phyloP scores from a whole-genome alignment of 2,329 filamentous ascomycete genomes.

The Xylaria sp. region DNA sequence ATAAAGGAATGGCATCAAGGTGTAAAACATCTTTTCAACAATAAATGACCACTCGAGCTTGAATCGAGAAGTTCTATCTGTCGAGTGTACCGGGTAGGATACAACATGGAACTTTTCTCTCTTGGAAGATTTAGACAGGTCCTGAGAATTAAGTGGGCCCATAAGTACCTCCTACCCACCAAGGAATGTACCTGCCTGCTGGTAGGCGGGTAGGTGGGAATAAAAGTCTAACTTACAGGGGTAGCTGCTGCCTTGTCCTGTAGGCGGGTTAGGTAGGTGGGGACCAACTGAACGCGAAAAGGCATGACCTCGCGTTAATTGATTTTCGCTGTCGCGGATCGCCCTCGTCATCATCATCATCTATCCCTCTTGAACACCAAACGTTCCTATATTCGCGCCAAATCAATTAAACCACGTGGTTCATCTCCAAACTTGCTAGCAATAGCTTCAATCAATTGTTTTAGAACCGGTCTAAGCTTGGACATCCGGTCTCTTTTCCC shows the following conservation, averaged over 20 bases:
- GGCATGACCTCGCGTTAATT: conserved; percentile 43
- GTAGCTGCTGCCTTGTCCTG: conserved; percentile 6
- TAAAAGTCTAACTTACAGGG: neutral
- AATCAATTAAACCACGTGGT: neutral
- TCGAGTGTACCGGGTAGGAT: neutral
- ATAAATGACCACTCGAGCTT: no score
- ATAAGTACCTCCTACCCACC: no score
- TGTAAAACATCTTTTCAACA: conserved; percentile 58
- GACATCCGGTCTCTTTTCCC: neutral
- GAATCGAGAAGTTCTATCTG: no score
- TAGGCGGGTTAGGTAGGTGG: neutral
- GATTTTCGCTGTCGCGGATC: conserved; percentile 31
- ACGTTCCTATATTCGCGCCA: neutral
- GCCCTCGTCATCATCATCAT: conserved; percentile 27
- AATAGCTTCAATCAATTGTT: neutral
- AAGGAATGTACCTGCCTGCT: no score
- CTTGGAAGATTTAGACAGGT: neutral
- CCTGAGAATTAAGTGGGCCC: neutral
- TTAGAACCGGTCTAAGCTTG: neutral
- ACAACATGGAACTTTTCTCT: neutral
- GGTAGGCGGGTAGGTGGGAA: no score
- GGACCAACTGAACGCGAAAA: conserved; percentile 31
- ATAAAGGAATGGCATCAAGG: conserved; percentile 75
- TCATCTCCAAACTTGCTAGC: neutral
- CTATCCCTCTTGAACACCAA: neutral